These are phyloP conservation scores for Periconia digitata DNA, from an alignment of 2,329 filamentous ascomycete genomes.

Conservation along the genomic window DNA sequence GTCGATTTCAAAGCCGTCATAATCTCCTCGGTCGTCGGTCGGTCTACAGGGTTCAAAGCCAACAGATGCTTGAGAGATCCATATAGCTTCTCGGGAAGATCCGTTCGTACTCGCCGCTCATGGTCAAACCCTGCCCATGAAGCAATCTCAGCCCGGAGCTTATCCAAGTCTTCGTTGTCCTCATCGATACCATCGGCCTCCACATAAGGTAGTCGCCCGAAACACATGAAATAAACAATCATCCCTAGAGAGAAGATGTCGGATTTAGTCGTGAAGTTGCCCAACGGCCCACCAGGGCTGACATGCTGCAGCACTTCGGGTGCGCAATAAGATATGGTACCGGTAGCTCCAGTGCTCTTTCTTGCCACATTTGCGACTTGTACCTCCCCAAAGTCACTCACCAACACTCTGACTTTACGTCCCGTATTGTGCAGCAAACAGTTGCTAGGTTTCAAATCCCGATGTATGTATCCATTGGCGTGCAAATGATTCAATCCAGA, in stretches of 20 bases:
- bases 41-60: constrained; percentile 71
- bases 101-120: constrained; percentile 71
- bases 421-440: constrained; percentile 82
- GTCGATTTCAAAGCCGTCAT: constrained; percentile 74
- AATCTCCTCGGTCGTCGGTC: constrained; percentile 86
- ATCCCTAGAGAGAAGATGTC: constrained; percentile 98
- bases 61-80: constrained; percentile 79
- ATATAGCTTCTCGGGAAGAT: constrained; percentile 85
- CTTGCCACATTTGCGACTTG: constrained; percentile 79
- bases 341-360: constrained; percentile 90
- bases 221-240: constrained; percentile 98
- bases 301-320: constrained; percentile 82
- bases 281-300: constrained; percentile 67
- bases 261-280: constrained; percentile 94
- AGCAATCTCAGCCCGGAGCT: constrained; percentile 81
- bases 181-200: constrained; percentile 85
- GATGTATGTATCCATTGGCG: constrained; percentile 88
- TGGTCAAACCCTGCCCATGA: constrained; percentile 86
- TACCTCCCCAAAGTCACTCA: constrained; percentile 97
- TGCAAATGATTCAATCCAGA: constrained; percentile 90
- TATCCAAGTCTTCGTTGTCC: constrained; percentile 87
- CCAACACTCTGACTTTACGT: constrained; percentile 73
- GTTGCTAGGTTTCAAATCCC: constrained; percentile 94
- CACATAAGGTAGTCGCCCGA: constrained; percentile 81
- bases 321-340: constrained; percentile 96